Percentiles rank a stretch among this genome's conserved stretches.
Evolutionary conservation across 2,329 filamentous ascomycete species (phyloP).

Genomic region (Claviceps citrina): DNA sequence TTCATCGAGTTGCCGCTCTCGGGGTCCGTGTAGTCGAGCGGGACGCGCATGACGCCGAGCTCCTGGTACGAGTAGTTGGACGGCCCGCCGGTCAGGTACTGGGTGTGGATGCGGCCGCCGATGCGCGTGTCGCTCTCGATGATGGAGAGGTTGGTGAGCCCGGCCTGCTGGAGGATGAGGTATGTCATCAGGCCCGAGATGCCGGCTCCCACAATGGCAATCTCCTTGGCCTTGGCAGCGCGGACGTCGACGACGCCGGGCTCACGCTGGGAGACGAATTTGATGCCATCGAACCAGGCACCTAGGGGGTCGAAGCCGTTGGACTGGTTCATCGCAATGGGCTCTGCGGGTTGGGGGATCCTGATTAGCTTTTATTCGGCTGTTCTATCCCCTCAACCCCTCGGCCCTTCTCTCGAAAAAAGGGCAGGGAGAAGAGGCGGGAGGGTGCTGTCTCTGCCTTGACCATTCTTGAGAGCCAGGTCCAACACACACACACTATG

Average conservation of each 20-base stretch:
- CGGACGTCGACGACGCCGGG: slow-evolving; percentile 21
- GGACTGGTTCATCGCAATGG: slow-evolving; percentile 34
- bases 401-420: too few relatives aligned
- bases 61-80: slow-evolving; percentile 53
- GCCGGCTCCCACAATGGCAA: slow-evolving; percentile 50
- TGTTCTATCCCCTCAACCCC: too few relatives aligned
- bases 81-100: slow-evolving; percentile 42
- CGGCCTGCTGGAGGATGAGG: slow-evolving; percentile 29
- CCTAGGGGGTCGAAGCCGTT: slow-evolving; percentile 33
- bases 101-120: slow-evolving; percentile 48
- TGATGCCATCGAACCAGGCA: slow-evolving; percentile 52
- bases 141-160: slow-evolving; percentile 45
- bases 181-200: slow-evolving; percentile 50
- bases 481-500: too few relatives aligned
- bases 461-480: too few relatives aligned
- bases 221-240: slow-evolving; percentile 25
- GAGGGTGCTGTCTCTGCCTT: too few relatives aligned
- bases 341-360: not conserved
- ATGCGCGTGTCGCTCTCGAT: slow-evolving; percentile 44
- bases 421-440: too few relatives aligned
- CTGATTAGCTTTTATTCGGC: slow-evolving; percentile 11
- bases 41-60: slow-evolving; percentile 51
- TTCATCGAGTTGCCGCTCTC: slow-evolving; percentile 36
- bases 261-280: slow-evolving; percentile 38
- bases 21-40: slow-evolving; percentile 33